Evolutionary conservation across 768 basidiomycete species (phyloP), one percentile per base, ranked within the genome.

Genomic region (Tulasnella sp.): DNA sequence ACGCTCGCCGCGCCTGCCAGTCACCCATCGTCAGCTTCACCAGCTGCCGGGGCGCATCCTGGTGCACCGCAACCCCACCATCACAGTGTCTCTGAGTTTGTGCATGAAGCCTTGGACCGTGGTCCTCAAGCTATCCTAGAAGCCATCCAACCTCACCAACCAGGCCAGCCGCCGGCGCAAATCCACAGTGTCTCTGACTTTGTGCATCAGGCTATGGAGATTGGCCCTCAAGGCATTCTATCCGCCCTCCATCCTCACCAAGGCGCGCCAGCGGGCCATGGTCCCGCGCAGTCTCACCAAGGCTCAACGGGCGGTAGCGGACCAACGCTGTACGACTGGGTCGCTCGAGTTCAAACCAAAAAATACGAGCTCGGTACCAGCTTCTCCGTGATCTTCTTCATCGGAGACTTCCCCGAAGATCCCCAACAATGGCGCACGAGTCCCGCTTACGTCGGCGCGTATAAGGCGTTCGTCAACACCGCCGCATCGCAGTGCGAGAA

Each of bases 271-370:
- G n/a, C n/a, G n/a, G n/a, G n/a, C n/a, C n/a, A n/a, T n/a, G n/a
- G n/a, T n/a, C n/a, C n/a, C n/a, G n/a, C n/a, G n/a, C n/a, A n/a
- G n/a, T n/a, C n/a, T n/a, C n/a, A n/a, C n/a, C n/a, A n/a, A n/a
- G n/a, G n/a, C n/a, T n/a, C n/a, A n/a, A n/a, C n/a, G n/a, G n/a
- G n/a, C n/a, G n/a, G n/a, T n/a, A n/a, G n/a, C n/a, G n/a, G n/a
- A n/a, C n/a, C n/a, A n/a, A n/a, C 32, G 30, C 24, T 30, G 32
- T 38, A 32, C 45, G 55, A 56, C 3, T 56, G 55, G 55, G 19
- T 41, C 41, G 55, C 42, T 19, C 45, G 55, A 9, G 21, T 56
- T 15, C 55, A 47, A 23, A 43, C 55, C 55, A 56, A 56, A 43
- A 56, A 56, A 30, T 32, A 45, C 23, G 55, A 47, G 24, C 41